phyloP scores from a whole-genome alignment of 139 green algal species.

The Auxenochlorella protothecoides region DNA sequence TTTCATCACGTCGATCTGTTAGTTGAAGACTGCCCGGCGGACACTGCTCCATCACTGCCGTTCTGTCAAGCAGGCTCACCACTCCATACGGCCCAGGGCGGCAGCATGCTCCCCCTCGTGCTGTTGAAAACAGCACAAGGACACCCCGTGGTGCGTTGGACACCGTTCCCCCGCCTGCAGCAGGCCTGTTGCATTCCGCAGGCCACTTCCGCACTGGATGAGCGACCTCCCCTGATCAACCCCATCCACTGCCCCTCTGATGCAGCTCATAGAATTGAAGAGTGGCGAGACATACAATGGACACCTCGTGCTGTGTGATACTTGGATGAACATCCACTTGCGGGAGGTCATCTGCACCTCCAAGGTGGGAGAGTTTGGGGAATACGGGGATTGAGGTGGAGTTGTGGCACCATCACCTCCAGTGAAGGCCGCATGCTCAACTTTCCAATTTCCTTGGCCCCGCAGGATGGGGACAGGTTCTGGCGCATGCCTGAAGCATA shows the following conservation, averaged over 20 bases:
- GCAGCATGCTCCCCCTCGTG: constrained; percentile 73
- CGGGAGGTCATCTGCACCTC: constrained; percentile 96
- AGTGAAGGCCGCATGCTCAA: not conserved
- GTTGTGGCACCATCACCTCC: not conserved
- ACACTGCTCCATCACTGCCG: no score
- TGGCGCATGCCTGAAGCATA: constrained; percentile 92
- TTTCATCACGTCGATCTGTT: no score
- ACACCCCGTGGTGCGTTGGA: constrained; percentile 67
- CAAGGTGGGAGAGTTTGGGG: constrained; percentile 44
- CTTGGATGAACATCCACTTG: constrained; percentile 99
- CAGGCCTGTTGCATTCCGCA: not conserved
- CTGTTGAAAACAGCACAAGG: constrained; percentile 75
- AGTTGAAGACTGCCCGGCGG: no score
- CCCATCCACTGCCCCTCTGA: not conserved
- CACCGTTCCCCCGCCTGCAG: not conserved
- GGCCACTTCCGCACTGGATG: not conserved
- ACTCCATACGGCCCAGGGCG: no score
- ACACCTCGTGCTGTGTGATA: constrained; percentile 89
- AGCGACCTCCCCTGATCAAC: not conserved
- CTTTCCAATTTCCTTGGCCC: not conserved
- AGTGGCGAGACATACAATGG: constrained; percentile 99
- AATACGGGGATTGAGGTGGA: no score
- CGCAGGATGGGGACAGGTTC: constrained; percentile 89
- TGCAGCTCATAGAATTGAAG: constrained; percentile 95
- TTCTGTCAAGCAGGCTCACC: no score